Base-by-base conservation (phyloP, 2,329 filamentous ascomycete species). In the Arthrobotrys sinensis region DNA sequence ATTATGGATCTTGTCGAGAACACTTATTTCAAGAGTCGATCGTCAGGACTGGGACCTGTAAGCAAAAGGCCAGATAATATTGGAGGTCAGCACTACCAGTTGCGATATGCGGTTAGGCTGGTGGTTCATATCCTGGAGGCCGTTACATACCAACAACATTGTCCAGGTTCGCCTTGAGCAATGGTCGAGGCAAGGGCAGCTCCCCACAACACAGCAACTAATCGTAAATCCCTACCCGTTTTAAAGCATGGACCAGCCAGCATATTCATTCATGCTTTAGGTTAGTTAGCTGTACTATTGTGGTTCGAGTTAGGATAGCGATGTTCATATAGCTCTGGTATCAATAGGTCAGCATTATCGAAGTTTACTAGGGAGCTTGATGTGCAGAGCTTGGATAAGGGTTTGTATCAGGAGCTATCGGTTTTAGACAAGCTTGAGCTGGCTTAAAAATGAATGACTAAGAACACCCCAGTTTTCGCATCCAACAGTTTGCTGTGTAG, bases 391-490 rank as follows among this genome's bases (percentile, higher is more conserved):
- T 53, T 45, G 40, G 50, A 32, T 16, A 60, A 55, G 21, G 48
- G 43, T 32, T 34, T 50, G 52, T 69, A 48, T 60, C 50, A 52
- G n/a, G 24, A 70, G 40, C 66, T 50, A 38, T 62, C 19, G 3
- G 52, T 69, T 62, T 69, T 50, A 21, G 38, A 36, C 38, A 12
- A 46, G n/a, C 43, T 55, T 50, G 21, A 28, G n/a, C 16, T 43
- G 16, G 60, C 55, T 73, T 34, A 60, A 66, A 71, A 66, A 66
- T 50, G 3, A 36, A 38, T 66, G 57, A 71, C 45, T 62, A 71
- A 63, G 4, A 8, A 10, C 1, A 11, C 24, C 57, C 57, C 19
- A 40, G 16, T 19, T 28, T 19, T 16, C 10, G 28, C 28, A 4
- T 14, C 12, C 21, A 12, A n/a, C 45, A 24, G 8, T n/a, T 38